Evolutionary conservation across 495 filamentous ascomycete genomes (phyloP), one percentile per base, ranked within the genome.

Genomic region (Lasiosphaeria ovina): DNA sequence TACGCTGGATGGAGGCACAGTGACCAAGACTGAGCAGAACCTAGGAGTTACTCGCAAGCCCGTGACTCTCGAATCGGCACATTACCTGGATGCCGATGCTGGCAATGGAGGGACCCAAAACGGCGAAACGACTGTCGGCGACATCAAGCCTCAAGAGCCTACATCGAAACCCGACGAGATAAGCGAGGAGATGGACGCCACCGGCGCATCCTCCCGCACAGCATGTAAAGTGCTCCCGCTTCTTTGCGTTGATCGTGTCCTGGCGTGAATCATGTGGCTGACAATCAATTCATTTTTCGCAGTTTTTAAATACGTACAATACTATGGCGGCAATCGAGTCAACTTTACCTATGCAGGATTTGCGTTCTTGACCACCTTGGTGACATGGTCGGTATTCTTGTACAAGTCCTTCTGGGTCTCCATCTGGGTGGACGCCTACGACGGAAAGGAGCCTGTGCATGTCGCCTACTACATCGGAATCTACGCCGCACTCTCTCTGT

Each of bases 391-490:
- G 10, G 60, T 68, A 6, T 67, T 70, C 40, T 62, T 77, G 24
- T 67, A 61, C 16, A 70, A 67, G 0, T 66, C 70, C 34, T 63
- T 77, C 44, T 79, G 77, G 71, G 72, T 81, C 42, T 69, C 77
- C 11, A 61, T 82, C n/a, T 77, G 90, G 53, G 82, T 81, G 9
- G 82, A 87, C 17, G 73, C 75, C 6, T 76, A 76, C 38, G 69
- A 62, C 14, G 66, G 65, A n/a, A 61, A 73, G 12, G 67, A 68
- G 16, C 66, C 65, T 10, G 66, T 75, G 17, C 55, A 72, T 31
- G 57, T 73, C 35, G 70, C 61, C 3, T 76, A 69, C 54, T 77
- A 76, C 50, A 68, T 75, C 44, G 73, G 69, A 16, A 68, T 76
- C 48, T 77, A 74, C 35, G 67, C 63, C 45, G 64, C 24, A 11